Base-by-base conservation (phyloP, 495 filamentous ascomycete genomes). In the Xylaria curta region DNA sequence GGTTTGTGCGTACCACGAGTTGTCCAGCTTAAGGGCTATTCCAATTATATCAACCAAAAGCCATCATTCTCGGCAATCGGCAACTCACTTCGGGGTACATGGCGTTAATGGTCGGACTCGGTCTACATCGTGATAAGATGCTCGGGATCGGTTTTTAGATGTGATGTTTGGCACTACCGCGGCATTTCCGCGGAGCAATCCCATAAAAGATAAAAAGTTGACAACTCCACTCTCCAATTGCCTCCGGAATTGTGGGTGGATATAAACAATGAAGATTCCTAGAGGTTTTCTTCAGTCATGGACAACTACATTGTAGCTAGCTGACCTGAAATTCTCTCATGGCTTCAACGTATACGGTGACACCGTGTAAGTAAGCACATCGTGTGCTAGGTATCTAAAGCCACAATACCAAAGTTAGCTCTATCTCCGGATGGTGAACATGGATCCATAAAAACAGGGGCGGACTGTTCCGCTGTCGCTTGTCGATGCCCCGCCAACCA, bases 391-490 rank as follows among this genome's bases (percentile, higher is more conserved):
- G n/a, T 36, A 40, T 40, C 38, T 40, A 40, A 40, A 40, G 9
- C 38, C 38, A 47, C 26, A 4, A n/a, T 36, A 36, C 56, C 9
- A 3, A 60, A 8, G 58, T 21, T 10, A 60, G 58, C 13, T 36
- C 28, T 59, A 60, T 60, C 58, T 36, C 58, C 33, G 31, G 28
- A 36, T 4, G 12, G 33, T 3, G 15, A 10, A 47, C 31, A 59
- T 6, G 13, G 15, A 12, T 59, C 33, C 12, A 10, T 19, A 59
- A 38, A 33, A 59, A 36, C 26, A 15, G 56, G 54, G 54, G 54
- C 31, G 53, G 53, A 33, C 54, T 58, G 54, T 58, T 33, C 28
- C 15, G 56, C 56, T 59, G 56, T 59, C 54, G 31, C 54, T 59
- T 38, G 31, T 59, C 54, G 56, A 59, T 59, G 31, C 56, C 56